Evolutionary conservation across 768 basidiomycete genomes (phyloP).

Genomic region (Austroboletus festivus): DNA sequence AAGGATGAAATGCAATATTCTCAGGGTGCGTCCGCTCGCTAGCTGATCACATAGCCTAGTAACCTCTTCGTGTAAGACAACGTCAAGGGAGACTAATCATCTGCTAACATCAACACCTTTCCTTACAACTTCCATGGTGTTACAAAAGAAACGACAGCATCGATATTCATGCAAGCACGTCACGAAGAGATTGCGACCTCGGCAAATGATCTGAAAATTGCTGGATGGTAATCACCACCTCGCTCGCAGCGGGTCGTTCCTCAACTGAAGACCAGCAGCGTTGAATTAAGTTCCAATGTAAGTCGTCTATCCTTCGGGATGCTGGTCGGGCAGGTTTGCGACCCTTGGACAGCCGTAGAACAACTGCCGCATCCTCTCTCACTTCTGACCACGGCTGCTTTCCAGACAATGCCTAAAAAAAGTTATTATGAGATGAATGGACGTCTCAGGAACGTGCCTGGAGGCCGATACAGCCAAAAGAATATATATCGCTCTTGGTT

Average conservation of each 20-base stretch:
- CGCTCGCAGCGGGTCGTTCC: background rate
- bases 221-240: background rate
- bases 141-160: too few species aligned
- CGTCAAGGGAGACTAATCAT: too few species aligned
- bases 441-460: slow-evolving; percentile 8
- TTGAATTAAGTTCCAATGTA: background rate
- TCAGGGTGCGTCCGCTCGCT: too few species aligned
- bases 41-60: too few species aligned
- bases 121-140: too few species aligned
- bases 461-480: slow-evolving; percentile 22
- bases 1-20: too few species aligned
- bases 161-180: too few species aligned
- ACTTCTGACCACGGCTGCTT: background rate
- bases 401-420: background rate
- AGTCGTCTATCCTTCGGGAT: background rate
- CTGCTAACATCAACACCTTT: too few species aligned
- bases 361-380: background rate
- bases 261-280: background rate
- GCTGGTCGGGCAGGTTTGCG: background rate
- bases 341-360: background rate
- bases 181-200: background rate
- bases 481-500: slow-evolving; percentile 17
- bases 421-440: background rate
- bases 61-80: too few species aligned
- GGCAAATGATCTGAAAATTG: background rate